Conservation (phyloP, 2,329 filamentous ascomycete species). For the Purpureocillium takamizusanense region DNA sequence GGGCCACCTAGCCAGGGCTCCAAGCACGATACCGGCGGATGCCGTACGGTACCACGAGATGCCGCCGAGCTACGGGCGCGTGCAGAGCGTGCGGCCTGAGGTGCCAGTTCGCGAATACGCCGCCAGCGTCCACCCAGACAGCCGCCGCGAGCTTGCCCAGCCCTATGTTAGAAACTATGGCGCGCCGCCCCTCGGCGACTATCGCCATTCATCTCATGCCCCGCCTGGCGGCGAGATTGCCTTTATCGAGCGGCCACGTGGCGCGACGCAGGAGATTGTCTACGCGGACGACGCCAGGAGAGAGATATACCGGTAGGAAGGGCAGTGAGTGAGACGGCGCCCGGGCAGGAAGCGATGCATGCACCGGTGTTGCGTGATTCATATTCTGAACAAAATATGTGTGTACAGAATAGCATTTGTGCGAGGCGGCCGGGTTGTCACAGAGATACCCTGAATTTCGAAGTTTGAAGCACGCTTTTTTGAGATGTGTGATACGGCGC, state of each 20-base stretch:
- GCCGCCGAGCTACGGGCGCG: slow-evolving; percentile 31
- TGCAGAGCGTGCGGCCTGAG: slow-evolving; percentile 33
- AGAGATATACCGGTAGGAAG: slow-evolving; percentile 23
- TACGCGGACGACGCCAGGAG: slow-evolving; percentile 33
- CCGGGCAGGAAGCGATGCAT: neutral
- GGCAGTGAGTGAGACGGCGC: neutral
- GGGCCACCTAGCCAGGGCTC: slow-evolving; percentile 38
- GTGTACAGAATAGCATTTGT: no score
- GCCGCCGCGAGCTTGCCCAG: slow-evolving; percentile 18
- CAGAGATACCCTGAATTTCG: no score
- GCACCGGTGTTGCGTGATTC: neutral
- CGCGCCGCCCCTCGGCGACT: slow-evolving; percentile 10
- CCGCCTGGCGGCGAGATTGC: slow-evolving; percentile 27
- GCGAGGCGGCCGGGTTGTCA: no score
- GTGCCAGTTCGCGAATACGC: slow-evolving; percentile 17
- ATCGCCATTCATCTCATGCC: slow-evolving; percentile 1
- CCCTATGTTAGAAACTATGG: slow-evolving; percentile 23
- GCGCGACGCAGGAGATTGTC: slow-evolving; percentile 31
- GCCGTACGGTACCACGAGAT: slow-evolving; percentile 31
- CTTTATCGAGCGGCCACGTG: slow-evolving; percentile 34
- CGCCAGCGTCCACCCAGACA: slow-evolving; percentile 16
- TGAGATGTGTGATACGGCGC: no score
- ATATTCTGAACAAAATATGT: no score
- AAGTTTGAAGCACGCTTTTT: no score
- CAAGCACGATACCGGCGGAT: slow-evolving; percentile 49